These are phyloP conservation scores for Zygotorulaspora florentina DNA, from an alignment of 805 yeast species.

Conservation along the genomic window DNA sequence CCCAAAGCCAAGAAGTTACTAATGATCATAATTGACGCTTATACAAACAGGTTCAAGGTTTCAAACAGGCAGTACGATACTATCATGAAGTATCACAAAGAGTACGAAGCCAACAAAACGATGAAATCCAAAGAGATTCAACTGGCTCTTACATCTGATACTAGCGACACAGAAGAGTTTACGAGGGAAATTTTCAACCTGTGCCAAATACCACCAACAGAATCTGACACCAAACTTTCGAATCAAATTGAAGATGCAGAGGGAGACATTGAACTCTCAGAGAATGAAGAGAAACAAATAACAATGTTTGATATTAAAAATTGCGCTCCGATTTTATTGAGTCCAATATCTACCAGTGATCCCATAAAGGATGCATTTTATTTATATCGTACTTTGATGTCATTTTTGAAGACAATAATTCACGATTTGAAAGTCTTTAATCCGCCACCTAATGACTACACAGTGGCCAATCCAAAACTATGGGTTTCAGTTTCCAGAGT, in stretches of 20 bases:
- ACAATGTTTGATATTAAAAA: slow-evolving; percentile 46
- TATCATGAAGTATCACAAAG: slow-evolving; percentile 58
- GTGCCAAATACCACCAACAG: slow-evolving; percentile 2
- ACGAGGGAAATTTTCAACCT: slow-evolving; percentile 30
- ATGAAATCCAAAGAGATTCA: slow-evolving; percentile 43
- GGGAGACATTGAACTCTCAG: slow-evolving; percentile 14
- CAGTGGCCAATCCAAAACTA: slow-evolving; percentile 47
- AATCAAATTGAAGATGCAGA: slow-evolving; percentile 26
- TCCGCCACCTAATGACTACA: slow-evolving; percentile 63
- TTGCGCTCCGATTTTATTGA: slow-evolving; percentile 55
- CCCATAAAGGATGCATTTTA: slow-evolving; percentile 85
- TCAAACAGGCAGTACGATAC: slow-evolving; percentile 68
- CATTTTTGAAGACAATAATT: slow-evolving; percentile 83
- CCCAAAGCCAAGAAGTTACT: slow-evolving; percentile 60
- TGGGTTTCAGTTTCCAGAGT: slow-evolving; percentile 88
- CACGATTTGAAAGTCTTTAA: slow-evolving; percentile 86
- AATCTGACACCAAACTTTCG: slow-evolving; percentile 27
- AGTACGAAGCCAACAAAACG: slow-evolving; percentile 43
- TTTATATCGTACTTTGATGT: slow-evolving; percentile 81
- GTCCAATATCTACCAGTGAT: slow-evolving; percentile 48
- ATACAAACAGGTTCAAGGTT: slow-evolving; percentile 73
- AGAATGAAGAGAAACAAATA: slow-evolving; percentile 18
- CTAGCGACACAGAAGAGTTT: slow-evolving; percentile 38
- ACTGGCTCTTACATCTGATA: slow-evolving; percentile 33
- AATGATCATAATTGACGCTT: slow-evolving; percentile 82